Evolutionary conservation across 192 early-diverging fungal species (phyloP).

Genomic region (Phycomyces blakesleeanus): DNA sequence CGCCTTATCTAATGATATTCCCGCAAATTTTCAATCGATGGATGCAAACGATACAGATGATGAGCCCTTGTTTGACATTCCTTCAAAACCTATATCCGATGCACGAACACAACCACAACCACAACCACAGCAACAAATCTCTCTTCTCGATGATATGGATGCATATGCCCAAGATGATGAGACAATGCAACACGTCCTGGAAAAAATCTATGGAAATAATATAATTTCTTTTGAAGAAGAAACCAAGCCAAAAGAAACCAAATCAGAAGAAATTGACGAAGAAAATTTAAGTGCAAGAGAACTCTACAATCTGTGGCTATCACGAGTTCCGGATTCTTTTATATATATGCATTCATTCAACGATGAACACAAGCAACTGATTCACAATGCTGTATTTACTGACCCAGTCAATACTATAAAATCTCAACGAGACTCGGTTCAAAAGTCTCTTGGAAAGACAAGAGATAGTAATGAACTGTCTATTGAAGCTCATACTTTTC

Average conservation of each 20-base stretch:
- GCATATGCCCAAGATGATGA: slow-evolving; percentile 50
- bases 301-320: slow-evolving; percentile 6
- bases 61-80: not conserved
- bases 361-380: slow-evolving; percentile 36
- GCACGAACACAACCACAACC: not conserved
- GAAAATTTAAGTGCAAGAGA: not conserved
- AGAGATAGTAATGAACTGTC: slow-evolving; percentile 32
- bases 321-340: slow-evolving; percentile 24
- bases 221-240: too few relatives aligned
- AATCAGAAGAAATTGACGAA: slow-evolving; percentile 20
- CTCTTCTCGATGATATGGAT: slow-evolving; percentile 32
- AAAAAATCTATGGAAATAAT: too few relatives aligned
- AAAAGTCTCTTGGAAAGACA: slow-evolving; percentile 44
- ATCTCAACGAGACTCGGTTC: slow-evolving; percentile 22
- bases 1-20: slow-evolving; percentile 9
- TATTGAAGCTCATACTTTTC: slow-evolving; percentile 36
- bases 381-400: slow-evolving; percentile 36
- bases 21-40: not conserved
- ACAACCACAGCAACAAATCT: not conserved
- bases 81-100: not conserved
- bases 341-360: slow-evolving; percentile 28
- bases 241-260: too few relatives aligned
- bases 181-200: not conserved
- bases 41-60: not conserved
- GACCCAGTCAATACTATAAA: slow-evolving; percentile 29